These are phyloP conservation scores for Leishmania tarentolae DNA, from an alignment of 208 protist genomes.

Conservation along the genomic window DNA sequence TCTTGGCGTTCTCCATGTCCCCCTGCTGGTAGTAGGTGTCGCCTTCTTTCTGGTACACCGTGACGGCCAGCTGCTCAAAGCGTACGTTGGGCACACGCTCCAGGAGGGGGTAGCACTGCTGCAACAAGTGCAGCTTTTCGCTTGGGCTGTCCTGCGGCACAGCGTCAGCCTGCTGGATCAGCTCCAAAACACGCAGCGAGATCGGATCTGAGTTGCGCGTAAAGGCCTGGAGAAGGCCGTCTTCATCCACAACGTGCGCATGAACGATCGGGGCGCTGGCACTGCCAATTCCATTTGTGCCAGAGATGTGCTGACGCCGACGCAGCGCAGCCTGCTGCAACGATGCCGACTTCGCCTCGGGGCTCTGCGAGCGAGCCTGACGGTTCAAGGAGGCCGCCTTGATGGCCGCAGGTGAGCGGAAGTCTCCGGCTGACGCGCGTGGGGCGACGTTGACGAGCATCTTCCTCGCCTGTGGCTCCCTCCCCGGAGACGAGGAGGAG, in stretches of 20 bases:
- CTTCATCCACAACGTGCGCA: slow-evolving; percentile 9
- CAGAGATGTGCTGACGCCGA: slow-evolving; percentile 5
- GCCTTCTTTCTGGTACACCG: slow-evolving; percentile 82
- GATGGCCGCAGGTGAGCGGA: slow-evolving; percentile 17
- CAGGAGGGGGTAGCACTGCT: slow-evolving; percentile 69
- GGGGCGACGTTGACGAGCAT: slow-evolving; percentile 33
- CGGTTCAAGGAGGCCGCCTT: slow-evolving; percentile 3
- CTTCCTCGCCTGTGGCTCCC: slow-evolving; percentile 16
- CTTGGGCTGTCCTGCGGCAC: slow-evolving; percentile 39
- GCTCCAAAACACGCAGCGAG: slow-evolving; percentile 62
- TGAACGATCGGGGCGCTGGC: background rate
- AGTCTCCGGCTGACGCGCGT: slow-evolving; percentile 18
- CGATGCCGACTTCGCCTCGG: slow-evolving; percentile 12
- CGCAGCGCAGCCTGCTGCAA: slow-evolving; percentile 18
- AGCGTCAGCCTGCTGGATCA: slow-evolving; percentile 60
- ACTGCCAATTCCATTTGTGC: background rate
- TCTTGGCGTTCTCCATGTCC: slow-evolving; percentile 62
- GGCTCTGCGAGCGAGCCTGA: background rate
- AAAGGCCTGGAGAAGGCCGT: slow-evolving; percentile 45
- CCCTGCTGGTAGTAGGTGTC: slow-evolving; percentile 61
- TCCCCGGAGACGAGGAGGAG: slow-evolving; percentile 2
- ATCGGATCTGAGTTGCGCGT: slow-evolving; percentile 53
- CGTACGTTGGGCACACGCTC: slow-evolving; percentile 54
- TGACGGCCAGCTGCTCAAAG: slow-evolving; percentile 71
- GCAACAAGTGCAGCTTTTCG: slow-evolving; percentile 57